These are phyloP conservation scores for Chaetomiaceae sp. DNA, from an alignment of 2,329 filamentous ascomycete genomes.

Conservation along the genomic window DNA sequence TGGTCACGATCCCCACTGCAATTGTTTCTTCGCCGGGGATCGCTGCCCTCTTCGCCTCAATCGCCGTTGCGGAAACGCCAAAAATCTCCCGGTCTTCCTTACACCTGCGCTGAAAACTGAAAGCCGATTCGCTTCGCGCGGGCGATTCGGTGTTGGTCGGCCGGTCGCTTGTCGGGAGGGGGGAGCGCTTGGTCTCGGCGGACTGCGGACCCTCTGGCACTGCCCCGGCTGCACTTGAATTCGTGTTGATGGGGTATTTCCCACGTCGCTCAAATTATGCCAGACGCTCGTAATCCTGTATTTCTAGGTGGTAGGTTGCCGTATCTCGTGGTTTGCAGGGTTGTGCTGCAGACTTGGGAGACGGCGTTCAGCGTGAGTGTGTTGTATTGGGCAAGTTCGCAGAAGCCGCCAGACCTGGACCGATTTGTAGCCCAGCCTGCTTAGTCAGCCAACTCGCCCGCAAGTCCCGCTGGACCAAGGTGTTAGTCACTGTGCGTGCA, in stretches of 20 bases:
- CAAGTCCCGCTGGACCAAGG: background rate
- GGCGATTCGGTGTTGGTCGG: constrained; percentile 7
- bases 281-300: constrained; percentile 19
- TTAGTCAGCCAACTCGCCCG: constrained; percentile 23
- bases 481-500: background rate
- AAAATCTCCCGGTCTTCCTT: background rate
- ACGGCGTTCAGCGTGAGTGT: constrained; percentile 21
- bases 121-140: constrained; percentile 3
- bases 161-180: background rate
- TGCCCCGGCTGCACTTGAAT: constrained; percentile 12
- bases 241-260: constrained; percentile 2
- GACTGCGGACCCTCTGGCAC: constrained; percentile 19
- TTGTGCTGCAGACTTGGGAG: constrained; percentile 23
- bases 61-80: constrained; percentile 1
- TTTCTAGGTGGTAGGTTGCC: constrained; percentile 23
- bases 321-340: constrained; percentile 18
- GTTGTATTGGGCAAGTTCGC: constrained; percentile 29
- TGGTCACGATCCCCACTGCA: constrained; percentile 7
- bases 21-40: constrained; percentile 1
- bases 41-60: background rate
- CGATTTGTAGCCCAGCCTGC: constrained; percentile 18
- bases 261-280: constrained; percentile 13
- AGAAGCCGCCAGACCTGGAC: constrained; percentile 15
- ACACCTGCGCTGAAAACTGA: background rate
- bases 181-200: constrained; percentile 11